phyloP scores from a whole-genome alignment of 345 rosid species.

The Eucalyptus polybractea region DNA sequence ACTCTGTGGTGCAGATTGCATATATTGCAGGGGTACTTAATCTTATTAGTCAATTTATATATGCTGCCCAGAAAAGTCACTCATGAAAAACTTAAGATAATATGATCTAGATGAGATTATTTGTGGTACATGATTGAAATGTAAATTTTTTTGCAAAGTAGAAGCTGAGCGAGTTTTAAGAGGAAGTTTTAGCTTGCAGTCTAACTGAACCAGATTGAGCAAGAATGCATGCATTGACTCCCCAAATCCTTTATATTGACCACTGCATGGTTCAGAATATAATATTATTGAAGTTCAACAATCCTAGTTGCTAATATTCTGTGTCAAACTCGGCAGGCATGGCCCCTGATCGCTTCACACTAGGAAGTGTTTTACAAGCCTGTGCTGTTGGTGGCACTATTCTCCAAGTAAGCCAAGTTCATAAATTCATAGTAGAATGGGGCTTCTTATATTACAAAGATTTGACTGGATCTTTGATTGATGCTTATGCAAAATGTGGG shows the following conservation, averaged over 20 bases:
- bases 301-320: not conserved
- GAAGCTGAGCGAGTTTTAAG: not conserved
- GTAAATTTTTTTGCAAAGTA: not conserved
- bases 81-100: not conserved
- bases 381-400: slow-evolving; percentile 13
- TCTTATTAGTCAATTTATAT: not conserved
- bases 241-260: not conserved
- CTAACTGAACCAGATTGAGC: not conserved
- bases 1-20: not conserved
- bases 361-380: slow-evolving; percentile 56
- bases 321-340: slow-evolving; percentile 17
- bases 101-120: not conserved
- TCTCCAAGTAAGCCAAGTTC: slow-evolving; percentile 29
- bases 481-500: slow-evolving; percentile 56
- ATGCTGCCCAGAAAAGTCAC: not conserved
- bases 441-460: slow-evolving; percentile 25
- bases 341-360: slow-evolving; percentile 51
- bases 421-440: slow-evolving; percentile 31
- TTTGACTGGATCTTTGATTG: slow-evolving; percentile 42
- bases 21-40: not conserved
- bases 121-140: not conserved
- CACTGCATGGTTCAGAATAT: not conserved
- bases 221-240: not conserved
- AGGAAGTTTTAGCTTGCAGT: not conserved
- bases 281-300: not conserved